phyloP scores from a whole-genome alignment of 108 stramenopile genomes.

The Cyclostephanos tholiformis region DNA sequence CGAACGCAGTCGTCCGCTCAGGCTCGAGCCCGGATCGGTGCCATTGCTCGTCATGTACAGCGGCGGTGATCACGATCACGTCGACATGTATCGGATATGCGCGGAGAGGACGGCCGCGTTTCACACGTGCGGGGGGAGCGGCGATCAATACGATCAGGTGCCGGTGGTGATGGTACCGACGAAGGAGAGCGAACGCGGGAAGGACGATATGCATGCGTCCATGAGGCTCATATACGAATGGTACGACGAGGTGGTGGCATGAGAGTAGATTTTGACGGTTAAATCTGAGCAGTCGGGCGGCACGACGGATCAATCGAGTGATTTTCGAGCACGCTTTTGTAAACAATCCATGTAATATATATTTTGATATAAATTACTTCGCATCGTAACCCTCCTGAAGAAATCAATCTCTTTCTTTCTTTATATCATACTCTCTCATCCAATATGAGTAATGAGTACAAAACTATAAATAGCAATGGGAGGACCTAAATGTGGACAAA shows the following conservation, averaged over 20 bases:
- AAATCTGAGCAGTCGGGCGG: too few relatives aligned
- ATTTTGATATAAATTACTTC: too few relatives aligned
- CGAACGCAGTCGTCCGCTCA: conserved; percentile 22
- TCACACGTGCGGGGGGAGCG: conserved; percentile 21
- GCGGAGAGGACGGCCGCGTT: conserved; percentile 45
- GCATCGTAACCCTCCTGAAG: too few relatives aligned
- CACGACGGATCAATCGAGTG: too few relatives aligned
- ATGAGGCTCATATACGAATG: conserved; percentile 38
- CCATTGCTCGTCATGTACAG: conserved; percentile 43
- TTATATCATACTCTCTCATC: too few relatives aligned
- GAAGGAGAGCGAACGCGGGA: not conserved
- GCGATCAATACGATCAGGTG: conserved; percentile 22
- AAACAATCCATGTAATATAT: too few relatives aligned
- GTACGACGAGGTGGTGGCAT: conserved; percentile 43
- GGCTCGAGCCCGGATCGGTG: conserved; percentile 33
- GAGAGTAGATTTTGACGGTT: conserved; percentile 10
- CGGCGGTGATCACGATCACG: conserved; percentile 11
- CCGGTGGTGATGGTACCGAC: conserved; percentile 19
- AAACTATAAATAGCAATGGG: too few relatives aligned
- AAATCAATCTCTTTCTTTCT: too few relatives aligned
- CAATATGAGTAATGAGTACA: too few relatives aligned
- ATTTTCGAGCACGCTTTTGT: too few relatives aligned
- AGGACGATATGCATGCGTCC: conserved; percentile 20
- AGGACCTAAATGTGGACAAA: too few relatives aligned
- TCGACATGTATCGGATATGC: conserved; percentile 33